Evolutionary conservation across 2,329 filamentous ascomycete genomes (phyloP), one percentile per base, ranked within the genome.

Genomic region (Epichloe glyceriae): DNA sequence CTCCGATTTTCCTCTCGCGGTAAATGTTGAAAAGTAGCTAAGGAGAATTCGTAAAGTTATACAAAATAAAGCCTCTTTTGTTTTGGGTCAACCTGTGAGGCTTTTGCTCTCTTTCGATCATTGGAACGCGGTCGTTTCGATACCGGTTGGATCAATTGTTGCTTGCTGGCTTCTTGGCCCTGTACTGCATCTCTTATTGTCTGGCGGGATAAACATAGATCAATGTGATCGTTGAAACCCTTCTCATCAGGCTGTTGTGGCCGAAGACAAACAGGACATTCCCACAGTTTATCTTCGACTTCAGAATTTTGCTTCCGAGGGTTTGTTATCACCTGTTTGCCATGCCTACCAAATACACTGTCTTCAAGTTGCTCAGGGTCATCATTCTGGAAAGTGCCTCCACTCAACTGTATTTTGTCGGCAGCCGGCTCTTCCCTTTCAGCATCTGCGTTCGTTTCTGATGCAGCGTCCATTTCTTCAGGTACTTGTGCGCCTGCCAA

Each of bases 161-260:
- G 43, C 46, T 47, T 52, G 7, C 52, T 55, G 30, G 62, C 47
- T 46, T 61, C 62, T 53, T 73, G 67, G 50, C 74, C 74, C 52
- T 87, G 82, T 1, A 93, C 83, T 0, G 81, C 85, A 60, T 96
- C 88, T 44, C 84, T 84, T 59, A 98, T 97, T 0, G 88, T 87
- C 61, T 86, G 81, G 50, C 83, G 76, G 0, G 90, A 96, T 1
- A 98, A 75, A 64, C 93, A 98, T 8, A 86, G 78, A 64, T 98
- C 93, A 48, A 98, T 89, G 61, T 98, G 93, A 51, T 85, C 80
- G 58, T 98, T 98, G 68, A 97, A 95, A 0, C 70, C 71, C 44
- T 75, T 75, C 63, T 96, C 88, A 47, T 91, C 76, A 0, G 88
- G 79, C 0, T 72, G 61, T 61, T 96, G 90, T 0, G 87, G 83